Evolutionary conservation across 2,329 filamentous ascomycete genomes (phyloP).

Genomic region (Xylaria sp.): DNA sequence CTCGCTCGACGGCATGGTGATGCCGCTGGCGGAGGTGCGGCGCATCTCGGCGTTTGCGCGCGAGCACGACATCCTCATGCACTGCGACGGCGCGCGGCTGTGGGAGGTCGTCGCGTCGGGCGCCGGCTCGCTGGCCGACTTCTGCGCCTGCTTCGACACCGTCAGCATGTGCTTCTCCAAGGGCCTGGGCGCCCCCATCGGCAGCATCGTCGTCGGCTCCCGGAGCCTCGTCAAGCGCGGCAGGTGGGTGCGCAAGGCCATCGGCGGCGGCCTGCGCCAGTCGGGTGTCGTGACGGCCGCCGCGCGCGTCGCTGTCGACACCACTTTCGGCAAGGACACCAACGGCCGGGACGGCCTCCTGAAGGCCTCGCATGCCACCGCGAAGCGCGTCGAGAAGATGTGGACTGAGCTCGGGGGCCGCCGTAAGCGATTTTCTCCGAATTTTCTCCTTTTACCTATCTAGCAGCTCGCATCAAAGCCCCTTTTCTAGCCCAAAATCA

Average conservation of each 20-base stretch:
- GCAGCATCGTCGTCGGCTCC: slow-evolving; percentile 58
- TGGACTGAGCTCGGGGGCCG: slow-evolving; percentile 72
- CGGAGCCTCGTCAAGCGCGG: slow-evolving; percentile 70
- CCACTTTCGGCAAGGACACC: slow-evolving; percentile 74
- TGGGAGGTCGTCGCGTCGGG: slow-evolving; percentile 62
- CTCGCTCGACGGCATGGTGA: slow-evolving; percentile 51
- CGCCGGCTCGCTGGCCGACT: slow-evolving; percentile 55
- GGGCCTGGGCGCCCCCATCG: slow-evolving; percentile 63
- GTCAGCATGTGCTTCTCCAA: slow-evolving; percentile 62
- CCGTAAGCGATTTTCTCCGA: slow-evolving; percentile 28
- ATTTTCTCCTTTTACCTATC: neutral
- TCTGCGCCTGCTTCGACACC: slow-evolving; percentile 60
- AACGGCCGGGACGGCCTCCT: slow-evolving; percentile 54
- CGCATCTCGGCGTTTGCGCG: slow-evolving; percentile 50
- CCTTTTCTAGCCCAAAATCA: neutral
- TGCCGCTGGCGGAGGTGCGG: slow-evolving; percentile 49
- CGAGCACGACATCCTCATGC: slow-evolving; percentile 54
- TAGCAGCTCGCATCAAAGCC: neutral
- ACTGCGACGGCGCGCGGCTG: slow-evolving; percentile 63
- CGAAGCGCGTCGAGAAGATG: slow-evolving; percentile 68
- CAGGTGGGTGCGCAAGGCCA: slow-evolving; percentile 80
- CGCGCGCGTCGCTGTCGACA: slow-evolving; percentile 79
- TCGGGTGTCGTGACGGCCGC: slow-evolving; percentile 80
- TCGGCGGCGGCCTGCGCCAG: slow-evolving; percentile 83
- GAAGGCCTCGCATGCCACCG: slow-evolving; percentile 65